A percentile compares a stretch with the other conserved stretches of the same genome.
Conservation (phyloP, 1,139 yeast genomes). For the Zygosaccharomyces pseudobailii region DNA sequence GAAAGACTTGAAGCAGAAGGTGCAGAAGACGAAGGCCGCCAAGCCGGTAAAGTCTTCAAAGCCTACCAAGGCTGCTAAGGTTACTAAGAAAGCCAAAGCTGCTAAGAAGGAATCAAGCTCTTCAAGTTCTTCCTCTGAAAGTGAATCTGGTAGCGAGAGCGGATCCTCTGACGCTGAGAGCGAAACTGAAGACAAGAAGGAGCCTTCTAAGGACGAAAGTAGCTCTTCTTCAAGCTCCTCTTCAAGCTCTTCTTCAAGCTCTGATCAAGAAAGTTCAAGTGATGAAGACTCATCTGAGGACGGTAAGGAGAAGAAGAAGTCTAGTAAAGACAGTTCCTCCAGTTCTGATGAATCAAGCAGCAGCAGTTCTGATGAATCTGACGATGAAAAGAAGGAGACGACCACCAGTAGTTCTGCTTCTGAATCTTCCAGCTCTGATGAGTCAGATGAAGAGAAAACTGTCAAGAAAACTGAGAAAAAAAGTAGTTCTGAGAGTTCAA, state of each 20-base stretch:
- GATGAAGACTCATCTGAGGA: constrained; percentile 8
- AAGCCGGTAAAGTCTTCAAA: constrained; percentile 1
- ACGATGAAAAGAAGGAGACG: constrained; percentile 17
- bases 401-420: constrained; percentile 16
- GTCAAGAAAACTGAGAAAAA: constrained; percentile 23
- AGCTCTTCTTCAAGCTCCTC: no score
- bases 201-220: constrained; percentile 28
- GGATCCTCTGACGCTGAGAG: constrained; percentile 12
- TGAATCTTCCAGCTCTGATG: constrained; percentile 22
- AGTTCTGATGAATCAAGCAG: constrained; percentile 34
- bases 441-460: constrained; percentile 22
- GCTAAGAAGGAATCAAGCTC: constrained; percentile 20
- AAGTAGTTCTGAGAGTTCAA: constrained; percentile 19
- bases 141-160: constrained; percentile 11
- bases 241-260: constrained; percentile 17
- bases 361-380: constrained; percentile 26
- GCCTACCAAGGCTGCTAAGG: background rate
- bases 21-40: constrained; percentile 16
- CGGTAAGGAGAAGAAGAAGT: background rate
- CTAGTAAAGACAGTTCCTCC: constrained; percentile 8
- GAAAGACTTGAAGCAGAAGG: constrained; percentile 22
- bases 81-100: constrained; percentile 5
- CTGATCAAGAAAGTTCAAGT: constrained; percentile 10
- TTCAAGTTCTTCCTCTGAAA: constrained; percentile 17
- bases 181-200: constrained; percentile 19